phyloP scores from a whole-genome alignment of 1,139 yeast species.

The Suhomyces taliae region DNA sequence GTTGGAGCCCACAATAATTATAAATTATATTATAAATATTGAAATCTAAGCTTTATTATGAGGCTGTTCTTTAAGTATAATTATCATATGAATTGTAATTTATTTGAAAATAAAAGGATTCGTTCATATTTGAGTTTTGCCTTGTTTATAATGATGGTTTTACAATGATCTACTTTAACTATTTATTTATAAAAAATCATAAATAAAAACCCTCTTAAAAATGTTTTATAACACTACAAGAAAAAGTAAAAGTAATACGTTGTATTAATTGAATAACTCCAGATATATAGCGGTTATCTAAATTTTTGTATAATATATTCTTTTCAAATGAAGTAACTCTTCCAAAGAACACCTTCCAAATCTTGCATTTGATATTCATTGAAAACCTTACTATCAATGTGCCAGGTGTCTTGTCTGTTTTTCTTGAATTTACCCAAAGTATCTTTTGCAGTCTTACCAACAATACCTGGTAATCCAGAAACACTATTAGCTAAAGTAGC shows the following conservation, averaged over 20 bases:
- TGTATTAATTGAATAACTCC: background rate
- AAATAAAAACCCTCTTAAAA: background rate
- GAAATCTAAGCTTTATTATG: too few relatives aligned
- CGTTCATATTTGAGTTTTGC: background rate
- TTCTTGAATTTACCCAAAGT: slow-evolving; percentile 84
- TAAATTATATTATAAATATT: too few relatives aligned
- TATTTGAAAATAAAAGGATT: too few relatives aligned
- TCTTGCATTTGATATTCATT: slow-evolving; percentile 82
- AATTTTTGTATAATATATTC: background rate
- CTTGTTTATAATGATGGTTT: background rate
- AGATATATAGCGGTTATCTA: background rate
- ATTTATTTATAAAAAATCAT: background rate
- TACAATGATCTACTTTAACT: background rate
- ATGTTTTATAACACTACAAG: background rate
- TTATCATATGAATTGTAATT: too few relatives aligned
- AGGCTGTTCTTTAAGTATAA: too few relatives aligned
- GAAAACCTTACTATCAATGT: slow-evolving; percentile 76
- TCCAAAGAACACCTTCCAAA: slow-evolving; percentile 91
- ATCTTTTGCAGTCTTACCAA: slow-evolving; percentile 84
- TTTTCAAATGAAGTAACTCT: slow-evolving; percentile 76
- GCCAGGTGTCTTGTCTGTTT: slow-evolving; percentile 96
- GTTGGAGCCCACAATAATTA: too few relatives aligned
- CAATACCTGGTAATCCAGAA: slow-evolving; percentile 69
- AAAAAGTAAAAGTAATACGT: too few relatives aligned
- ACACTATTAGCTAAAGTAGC: slow-evolving; percentile 69